Evolutionary conservation across 108 stramenopile species (phyloP).

Genomic region (Craspedostauros australis): DNA sequence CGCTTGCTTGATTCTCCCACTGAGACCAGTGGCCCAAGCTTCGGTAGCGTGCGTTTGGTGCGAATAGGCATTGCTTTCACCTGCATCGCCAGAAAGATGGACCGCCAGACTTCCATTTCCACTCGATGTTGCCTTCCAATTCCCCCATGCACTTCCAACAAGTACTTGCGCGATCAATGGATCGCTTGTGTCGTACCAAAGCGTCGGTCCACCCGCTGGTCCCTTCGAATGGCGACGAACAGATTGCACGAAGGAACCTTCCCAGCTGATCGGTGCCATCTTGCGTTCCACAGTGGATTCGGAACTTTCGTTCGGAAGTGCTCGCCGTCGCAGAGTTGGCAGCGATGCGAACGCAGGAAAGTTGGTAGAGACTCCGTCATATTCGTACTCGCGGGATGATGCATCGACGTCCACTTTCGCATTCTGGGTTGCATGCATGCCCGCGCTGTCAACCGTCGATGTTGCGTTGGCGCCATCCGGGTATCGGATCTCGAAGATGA

Average conservation of each 20-base stretch:
- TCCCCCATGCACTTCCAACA: conserved; percentile 10
- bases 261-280: conserved; percentile 7
- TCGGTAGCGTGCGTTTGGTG: conserved; percentile 1
- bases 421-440: neutral
- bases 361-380: conserved; percentile 4
- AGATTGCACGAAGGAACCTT: conserved; percentile 28
- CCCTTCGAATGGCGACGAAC: conserved; percentile 18
- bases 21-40: conserved; percentile 21
- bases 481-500: conserved; percentile 16
- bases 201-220: conserved; percentile 30
- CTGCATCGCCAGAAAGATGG: conserved; percentile 7
- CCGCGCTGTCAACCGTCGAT: neutral
- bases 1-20: conserved; percentile 5
- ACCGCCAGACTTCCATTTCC: neutral
- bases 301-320: neutral
- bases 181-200: conserved; percentile 20
- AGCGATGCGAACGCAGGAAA: conserved; percentile 4
- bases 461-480: conserved; percentile 18
- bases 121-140: neutral
- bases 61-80: conserved; percentile 17
- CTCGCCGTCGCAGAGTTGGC: neutral
- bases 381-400: neutral
- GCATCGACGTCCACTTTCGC: neutral
- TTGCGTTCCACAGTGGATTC: neutral
- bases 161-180: conserved; percentile 4